Evolutionary conservation across 768 basidiomycete genomes (phyloP).

Genomic region (Suillus ampliporus): DNA sequence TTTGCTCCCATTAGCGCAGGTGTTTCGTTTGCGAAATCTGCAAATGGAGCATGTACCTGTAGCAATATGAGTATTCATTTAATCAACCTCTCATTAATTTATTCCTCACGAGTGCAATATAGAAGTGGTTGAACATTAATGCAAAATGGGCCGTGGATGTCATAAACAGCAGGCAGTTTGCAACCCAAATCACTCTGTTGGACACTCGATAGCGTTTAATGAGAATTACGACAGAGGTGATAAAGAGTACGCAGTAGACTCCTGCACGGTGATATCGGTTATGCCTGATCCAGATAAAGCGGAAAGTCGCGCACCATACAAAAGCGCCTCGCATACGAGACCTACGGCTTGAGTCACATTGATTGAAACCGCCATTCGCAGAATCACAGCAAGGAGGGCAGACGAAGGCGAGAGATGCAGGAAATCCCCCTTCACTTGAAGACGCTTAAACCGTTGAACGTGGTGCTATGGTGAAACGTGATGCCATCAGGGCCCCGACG

Average conservation of each 20-base stretch:
- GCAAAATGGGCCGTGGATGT: slow-evolving; percentile 21
- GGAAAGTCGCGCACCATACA: slow-evolving; percentile 26
- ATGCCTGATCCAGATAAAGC: neutral
- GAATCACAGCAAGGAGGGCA: neutral
- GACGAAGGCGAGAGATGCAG: neutral
- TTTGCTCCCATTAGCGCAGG: slow-evolving; percentile 26
- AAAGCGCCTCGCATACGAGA: slow-evolving; percentile 30
- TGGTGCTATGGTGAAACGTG: neutral
- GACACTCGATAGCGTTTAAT: slow-evolving; percentile 11
- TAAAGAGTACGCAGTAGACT: slow-evolving; percentile 23
- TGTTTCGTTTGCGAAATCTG: slow-evolving; percentile 28
- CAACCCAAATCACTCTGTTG: slow-evolving; percentile 12
- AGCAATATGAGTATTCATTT: neutral
- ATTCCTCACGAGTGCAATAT: slow-evolving; percentile 26
- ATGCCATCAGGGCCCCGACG: neutral
- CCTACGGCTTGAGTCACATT: slow-evolving; percentile 15
- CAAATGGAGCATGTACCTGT: slow-evolving; percentile 22
- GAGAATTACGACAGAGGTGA: slow-evolving; percentile 19
- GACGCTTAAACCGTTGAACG: neutral
- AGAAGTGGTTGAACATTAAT: slow-evolving; percentile 30
- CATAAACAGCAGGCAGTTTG: slow-evolving; percentile 23
- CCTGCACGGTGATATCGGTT: neutral
- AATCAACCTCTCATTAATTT: neutral
- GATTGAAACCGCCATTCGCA: slow-evolving; percentile 1
- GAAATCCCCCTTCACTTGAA: neutral